Evolutionary conservation across 2,329 filamentous ascomycete species (phyloP).

Genomic region (Fusarium papillatum): DNA sequence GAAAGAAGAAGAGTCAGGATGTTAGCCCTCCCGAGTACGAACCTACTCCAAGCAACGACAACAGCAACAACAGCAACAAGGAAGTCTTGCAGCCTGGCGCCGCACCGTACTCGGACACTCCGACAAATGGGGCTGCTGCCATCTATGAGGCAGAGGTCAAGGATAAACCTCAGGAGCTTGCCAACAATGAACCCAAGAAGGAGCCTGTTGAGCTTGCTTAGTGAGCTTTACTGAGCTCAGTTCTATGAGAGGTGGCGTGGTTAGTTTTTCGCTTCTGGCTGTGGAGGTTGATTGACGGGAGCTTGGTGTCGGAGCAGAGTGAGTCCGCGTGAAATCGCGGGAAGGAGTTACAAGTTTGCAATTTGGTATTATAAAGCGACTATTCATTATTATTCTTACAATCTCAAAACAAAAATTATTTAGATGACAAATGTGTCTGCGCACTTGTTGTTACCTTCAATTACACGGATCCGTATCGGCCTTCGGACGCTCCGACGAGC

Average conservation of each 20-base stretch:
- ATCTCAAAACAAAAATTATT: background rate
- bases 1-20: conserved; percentile 10
- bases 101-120: conserved; percentile 3
- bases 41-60: background rate
- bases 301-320: background rate
- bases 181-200: background rate
- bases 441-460: background rate
- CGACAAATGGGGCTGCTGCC: background rate
- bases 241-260: background rate
- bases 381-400: background rate
- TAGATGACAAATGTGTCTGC: too few species aligned
- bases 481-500: background rate
- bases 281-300: background rate
- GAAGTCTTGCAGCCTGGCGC: background rate
- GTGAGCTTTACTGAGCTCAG: too few species aligned
- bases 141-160: conserved; percentile 24
- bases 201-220: conserved; percentile 23
- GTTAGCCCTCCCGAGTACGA: background rate
- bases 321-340: background rate
- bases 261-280: background rate
- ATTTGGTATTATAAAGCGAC: background rate
- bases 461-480: background rate
- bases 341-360: background rate
- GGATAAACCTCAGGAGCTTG: conserved; percentile 25
- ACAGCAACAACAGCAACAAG: background rate